phyloP scores from a whole-genome alignment of 192 early-diverging fungal genomes.

The Rhizophagus sp. region DNA sequence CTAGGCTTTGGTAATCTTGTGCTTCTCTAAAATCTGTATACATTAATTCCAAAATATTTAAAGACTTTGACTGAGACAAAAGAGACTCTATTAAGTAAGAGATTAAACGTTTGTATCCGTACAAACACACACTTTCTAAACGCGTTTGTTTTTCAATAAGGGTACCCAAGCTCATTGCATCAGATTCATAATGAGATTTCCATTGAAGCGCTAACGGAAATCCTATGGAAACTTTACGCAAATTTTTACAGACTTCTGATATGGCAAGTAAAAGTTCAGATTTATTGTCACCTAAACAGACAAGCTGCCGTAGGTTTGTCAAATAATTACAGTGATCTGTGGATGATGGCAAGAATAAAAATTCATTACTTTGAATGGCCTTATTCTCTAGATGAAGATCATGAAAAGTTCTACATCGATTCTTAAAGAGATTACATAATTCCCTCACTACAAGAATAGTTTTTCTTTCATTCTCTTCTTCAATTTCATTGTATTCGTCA shows the following conservation, averaged over 20 bases:
- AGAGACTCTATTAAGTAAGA: neutral
- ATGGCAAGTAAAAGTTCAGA: neutral
- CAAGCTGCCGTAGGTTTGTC: neutral
- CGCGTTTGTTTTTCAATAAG: neutral
- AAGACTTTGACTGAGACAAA: neutral
- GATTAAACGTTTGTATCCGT: neutral
- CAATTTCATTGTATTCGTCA: neutral
- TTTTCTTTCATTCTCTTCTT: slow-evolving; percentile 1
- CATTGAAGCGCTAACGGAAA: neutral
- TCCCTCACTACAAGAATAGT: neutral
- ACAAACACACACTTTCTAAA: neutral
- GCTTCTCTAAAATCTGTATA: neutral
- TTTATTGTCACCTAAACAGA: neutral
- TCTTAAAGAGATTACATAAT: slow-evolving; percentile 6
- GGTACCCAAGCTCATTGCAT: neutral
- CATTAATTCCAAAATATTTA: neutral
- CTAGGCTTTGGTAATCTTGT: neutral
- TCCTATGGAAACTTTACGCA: neutral
- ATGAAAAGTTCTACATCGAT: neutral
- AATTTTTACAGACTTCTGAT: neutral
- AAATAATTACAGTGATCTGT: neutral
- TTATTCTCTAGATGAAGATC: neutral
- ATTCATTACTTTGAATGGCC: neutral
- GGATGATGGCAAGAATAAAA: neutral
- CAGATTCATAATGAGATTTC: slow-evolving; percentile 1